phyloP scores from a whole-genome alignment of 164 flowering plant species.

The Vitis amurensis region DNA sequence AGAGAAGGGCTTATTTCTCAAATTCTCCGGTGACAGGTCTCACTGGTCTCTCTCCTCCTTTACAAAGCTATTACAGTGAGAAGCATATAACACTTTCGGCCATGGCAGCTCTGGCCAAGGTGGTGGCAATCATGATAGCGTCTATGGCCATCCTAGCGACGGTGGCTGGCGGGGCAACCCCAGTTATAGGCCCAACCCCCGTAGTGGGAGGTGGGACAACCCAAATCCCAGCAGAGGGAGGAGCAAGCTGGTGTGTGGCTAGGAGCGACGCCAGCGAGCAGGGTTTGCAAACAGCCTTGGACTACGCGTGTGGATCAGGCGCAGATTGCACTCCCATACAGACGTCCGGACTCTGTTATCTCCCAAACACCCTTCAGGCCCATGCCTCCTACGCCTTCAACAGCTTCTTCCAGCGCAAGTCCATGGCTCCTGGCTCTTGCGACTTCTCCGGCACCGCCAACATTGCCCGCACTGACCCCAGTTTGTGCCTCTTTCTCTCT shows the following conservation, averaged over 20 bases:
- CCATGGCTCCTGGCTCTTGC: slow-evolving; percentile 67
- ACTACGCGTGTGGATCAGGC: slow-evolving; percentile 74
- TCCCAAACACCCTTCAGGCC: slow-evolving; percentile 73
- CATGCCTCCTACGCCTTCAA: slow-evolving; percentile 91
- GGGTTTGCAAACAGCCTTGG: slow-evolving; percentile 58
- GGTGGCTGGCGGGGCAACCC: background rate
- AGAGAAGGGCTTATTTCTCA: background rate
- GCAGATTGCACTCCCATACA: slow-evolving; percentile 73
- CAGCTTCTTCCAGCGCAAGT: slow-evolving; percentile 62
- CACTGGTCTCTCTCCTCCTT: background rate
- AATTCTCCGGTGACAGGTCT: background rate
- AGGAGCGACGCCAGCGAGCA: slow-evolving; percentile 54
- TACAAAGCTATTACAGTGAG: background rate
- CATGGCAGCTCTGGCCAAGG: background rate
- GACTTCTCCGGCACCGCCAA: slow-evolving; percentile 72
- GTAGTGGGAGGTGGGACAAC: background rate
- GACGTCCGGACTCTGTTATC: slow-evolving; percentile 61
- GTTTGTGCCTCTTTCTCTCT: slow-evolving; percentile 31
- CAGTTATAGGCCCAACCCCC: too few species aligned
- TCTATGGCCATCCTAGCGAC: background rate
- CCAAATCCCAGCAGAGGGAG: background rate
- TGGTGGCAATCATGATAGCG: background rate
- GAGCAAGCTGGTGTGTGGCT: slow-evolving; percentile 67
- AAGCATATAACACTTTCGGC: background rate
- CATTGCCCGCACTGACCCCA: slow-evolving; percentile 70